Conservation (phyloP, 1,284 basidiomycete genomes). For the Caloboletus inedulis region DNA sequence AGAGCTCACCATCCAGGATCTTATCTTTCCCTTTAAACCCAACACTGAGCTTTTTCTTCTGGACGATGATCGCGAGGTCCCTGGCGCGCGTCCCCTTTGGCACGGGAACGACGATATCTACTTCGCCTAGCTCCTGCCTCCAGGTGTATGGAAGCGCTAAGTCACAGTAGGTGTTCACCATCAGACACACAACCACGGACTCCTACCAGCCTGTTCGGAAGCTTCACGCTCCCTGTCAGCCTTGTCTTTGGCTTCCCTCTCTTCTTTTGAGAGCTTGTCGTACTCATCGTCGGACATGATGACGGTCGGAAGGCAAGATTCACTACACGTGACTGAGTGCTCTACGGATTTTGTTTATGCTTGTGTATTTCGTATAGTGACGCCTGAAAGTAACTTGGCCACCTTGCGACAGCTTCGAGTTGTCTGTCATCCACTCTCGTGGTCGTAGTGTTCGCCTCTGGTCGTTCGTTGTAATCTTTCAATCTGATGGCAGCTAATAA, state of each 20-base stretch:
- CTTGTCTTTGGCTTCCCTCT: conserved; percentile 71
- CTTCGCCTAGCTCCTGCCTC: conserved; percentile 87
- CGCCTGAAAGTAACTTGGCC: conserved; percentile 16
- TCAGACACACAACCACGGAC: conserved; percentile 19
- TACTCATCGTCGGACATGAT: conserved; percentile 57
- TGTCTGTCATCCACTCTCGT: conserved; percentile 8
- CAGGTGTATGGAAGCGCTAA: conserved; percentile 89
- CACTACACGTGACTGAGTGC: conserved; percentile 28
- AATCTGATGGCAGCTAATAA: conserved; percentile 30
- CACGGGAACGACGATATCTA: conserved; percentile 82
- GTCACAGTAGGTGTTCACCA: conserved; percentile 8
- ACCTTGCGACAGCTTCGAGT: conserved; percentile 9
- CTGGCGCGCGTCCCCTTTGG: conserved; percentile 82
- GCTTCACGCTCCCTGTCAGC: conserved; percentile 67
- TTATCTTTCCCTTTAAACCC: conserved; percentile 83
- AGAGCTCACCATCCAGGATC: conserved; percentile 88
- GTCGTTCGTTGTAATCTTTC: conserved; percentile 4
- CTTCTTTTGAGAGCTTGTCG: conserved; percentile 76
- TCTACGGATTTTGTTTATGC: conserved; percentile 22
- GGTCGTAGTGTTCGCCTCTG: conserved; percentile 11
- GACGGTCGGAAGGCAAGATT: conserved; percentile 21
- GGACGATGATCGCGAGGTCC: conserved; percentile 74
- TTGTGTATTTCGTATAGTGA: conserved; percentile 28
- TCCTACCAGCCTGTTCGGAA: conserved; percentile 82
- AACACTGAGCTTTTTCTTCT: conserved; percentile 80